phyloP scores from a whole-genome alignment of 1,284 basidiomycete species.

The Malassezia furfur region DNA sequence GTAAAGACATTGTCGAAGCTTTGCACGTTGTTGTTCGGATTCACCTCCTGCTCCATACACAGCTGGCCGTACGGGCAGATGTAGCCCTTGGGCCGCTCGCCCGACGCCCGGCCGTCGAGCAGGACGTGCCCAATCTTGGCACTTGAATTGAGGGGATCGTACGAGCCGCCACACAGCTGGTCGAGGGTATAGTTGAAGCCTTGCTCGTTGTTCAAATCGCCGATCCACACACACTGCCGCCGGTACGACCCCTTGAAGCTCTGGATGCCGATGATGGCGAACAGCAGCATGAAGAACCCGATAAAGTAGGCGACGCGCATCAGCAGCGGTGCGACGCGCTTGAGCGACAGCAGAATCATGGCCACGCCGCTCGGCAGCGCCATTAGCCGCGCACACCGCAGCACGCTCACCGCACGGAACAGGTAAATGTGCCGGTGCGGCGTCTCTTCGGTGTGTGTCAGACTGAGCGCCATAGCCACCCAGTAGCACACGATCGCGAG shows the following conservation, averaged over 20 bases:
- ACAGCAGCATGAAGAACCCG: slow-evolving; percentile 76
- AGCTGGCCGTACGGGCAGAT: slow-evolving; percentile 45
- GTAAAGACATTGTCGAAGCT: slow-evolving; percentile 86
- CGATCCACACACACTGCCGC: slow-evolving; percentile 42
- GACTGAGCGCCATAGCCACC: slow-evolving; percentile 63
- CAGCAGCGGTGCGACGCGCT: slow-evolving; percentile 76
- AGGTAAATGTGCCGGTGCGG: slow-evolving; percentile 66
- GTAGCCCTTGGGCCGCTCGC: slow-evolving; percentile 34
- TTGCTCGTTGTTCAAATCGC: slow-evolving; percentile 27
- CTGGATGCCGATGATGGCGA: slow-evolving; percentile 55
- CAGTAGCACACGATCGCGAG: slow-evolving; percentile 74
- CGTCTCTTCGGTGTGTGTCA: slow-evolving; percentile 59
- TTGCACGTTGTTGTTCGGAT: slow-evolving; percentile 62
- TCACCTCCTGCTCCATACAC: slow-evolving; percentile 50
- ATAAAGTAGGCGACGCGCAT: slow-evolving; percentile 84
- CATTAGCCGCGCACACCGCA: slow-evolving; percentile 72
- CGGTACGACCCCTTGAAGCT: slow-evolving; percentile 44
- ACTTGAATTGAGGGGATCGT: slow-evolving; percentile 14
- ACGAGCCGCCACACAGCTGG: slow-evolving; percentile 41
- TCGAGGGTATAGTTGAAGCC: slow-evolving; percentile 30
- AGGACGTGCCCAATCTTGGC: slow-evolving; percentile 16
- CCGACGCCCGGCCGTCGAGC: not conserved
- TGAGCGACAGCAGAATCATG: slow-evolving; percentile 89
- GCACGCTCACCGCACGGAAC: slow-evolving; percentile 79
- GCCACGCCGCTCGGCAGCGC: slow-evolving; percentile 81